Conservation (phyloP, 1,284 basidiomycete genomes). For the Irpex sp. region DNA sequence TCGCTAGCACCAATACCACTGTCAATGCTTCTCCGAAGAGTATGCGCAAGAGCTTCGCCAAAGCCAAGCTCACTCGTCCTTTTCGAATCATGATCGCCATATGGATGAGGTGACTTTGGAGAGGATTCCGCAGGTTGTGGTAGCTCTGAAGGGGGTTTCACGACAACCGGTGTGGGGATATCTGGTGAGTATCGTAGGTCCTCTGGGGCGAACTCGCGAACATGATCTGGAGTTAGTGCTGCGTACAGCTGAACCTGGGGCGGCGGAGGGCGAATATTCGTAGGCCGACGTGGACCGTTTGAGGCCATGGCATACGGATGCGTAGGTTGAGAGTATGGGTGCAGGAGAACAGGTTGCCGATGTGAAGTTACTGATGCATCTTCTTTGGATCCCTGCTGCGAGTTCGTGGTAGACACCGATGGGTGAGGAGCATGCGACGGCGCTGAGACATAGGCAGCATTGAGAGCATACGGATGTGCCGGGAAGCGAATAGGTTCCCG, state of each 20-base stretch:
- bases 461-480: slow-evolving; percentile 55
- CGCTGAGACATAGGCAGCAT: slow-evolving; percentile 28
- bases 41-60: slow-evolving; percentile 26
- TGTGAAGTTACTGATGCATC: slow-evolving; percentile 34
- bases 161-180: slow-evolving; percentile 15
- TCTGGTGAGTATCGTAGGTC: slow-evolving; percentile 53
- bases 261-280: slow-evolving; percentile 26
- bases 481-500: slow-evolving; percentile 35
- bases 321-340: slow-evolving; percentile 30
- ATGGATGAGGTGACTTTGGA: slow-evolving; percentile 19
- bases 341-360: slow-evolving; percentile 36
- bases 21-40: slow-evolving; percentile 33
- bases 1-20: slow-evolving; percentile 45
- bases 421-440: background rate
- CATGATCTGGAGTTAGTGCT: slow-evolving; percentile 38
- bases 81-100: slow-evolving; percentile 16
- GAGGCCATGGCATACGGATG: slow-evolving; percentile 29
- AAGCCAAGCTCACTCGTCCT: slow-evolving; percentile 28
- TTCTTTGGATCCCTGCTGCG: slow-evolving; percentile 9
- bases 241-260: slow-evolving; percentile 49
- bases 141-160: background rate
- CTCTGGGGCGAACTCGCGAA: slow-evolving; percentile 45
- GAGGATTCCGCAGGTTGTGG: background rate
- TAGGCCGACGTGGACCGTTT: slow-evolving; percentile 7
- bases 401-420: background rate